Base-by-base conservation (phyloP, 768 basidiomycete species). In the Nidularia sp. region DNA sequence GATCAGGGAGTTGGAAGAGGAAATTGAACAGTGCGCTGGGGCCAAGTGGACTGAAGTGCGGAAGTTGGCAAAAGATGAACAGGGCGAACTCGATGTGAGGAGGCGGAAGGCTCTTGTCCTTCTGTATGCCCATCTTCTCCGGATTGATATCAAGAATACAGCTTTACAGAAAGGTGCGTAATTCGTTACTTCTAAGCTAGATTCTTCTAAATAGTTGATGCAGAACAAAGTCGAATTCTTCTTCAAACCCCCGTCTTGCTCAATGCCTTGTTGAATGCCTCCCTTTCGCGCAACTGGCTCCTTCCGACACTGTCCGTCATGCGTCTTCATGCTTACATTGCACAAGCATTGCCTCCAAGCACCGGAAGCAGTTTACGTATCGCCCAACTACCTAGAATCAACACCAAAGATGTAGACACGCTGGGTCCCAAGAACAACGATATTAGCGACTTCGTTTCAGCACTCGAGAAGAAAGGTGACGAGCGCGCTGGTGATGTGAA, bases 261-360 rank as follows among this genome's bases (percentile, higher is more conserved):
- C 31, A 88, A 79, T 45, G 90, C 93, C 0, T 74, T 98, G 25
- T 78, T 95, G 49, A 88, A 83, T 58, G 90, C 97, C 55, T 78
- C 88, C 0, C 78, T 90, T 15, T 80, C 94, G 0, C 91, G 93
- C 57, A 93, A 85, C 62, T 99, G 95, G 95, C 82, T 98, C 6
- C 62, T 79, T 4, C 87, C 93, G 1, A 85, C 91, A 0, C 72
- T 95, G 35, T 73, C 80, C 32, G 75, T 86, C 59, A 89, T 97
- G 82, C 86, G 86, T 36, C 70, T 99, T 29, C 88, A 95, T 57
- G 82, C 90, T 3, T 84, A 85, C 66, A 74, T 99, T 34, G 78
- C 83, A 0, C 97, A 99, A 70, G 97, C 92, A 0, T 71, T 94
- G 15, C 70, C 82, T 3, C 88, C 88, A 2, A 56, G 62, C 32